These are phyloP conservation scores for Cicer cuneatum DNA, from an alignment of 306 rosid species.

Conservation along the genomic window DNA sequence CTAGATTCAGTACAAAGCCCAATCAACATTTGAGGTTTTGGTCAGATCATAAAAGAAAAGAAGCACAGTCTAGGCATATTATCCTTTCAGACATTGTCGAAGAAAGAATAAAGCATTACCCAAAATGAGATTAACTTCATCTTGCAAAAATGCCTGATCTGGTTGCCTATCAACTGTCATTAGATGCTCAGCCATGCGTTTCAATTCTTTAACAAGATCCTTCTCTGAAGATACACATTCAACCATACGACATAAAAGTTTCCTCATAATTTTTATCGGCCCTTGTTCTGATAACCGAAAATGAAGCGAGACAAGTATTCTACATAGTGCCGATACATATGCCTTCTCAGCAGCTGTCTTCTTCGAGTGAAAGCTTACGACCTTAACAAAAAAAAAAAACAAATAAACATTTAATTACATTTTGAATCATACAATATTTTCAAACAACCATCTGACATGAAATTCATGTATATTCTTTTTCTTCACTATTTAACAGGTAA, in stretches of 20 bases:
- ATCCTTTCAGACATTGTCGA: conserved; percentile 2
- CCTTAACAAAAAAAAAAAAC: conserved; percentile 50
- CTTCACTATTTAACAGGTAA: background rate
- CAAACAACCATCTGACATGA: conserved; percentile 21
- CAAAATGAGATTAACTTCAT: conserved; percentile 53
- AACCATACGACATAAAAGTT: conserved; percentile 53
- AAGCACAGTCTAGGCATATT: background rate
- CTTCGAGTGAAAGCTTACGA: conserved; percentile 68
- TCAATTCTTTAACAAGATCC: conserved; percentile 56
- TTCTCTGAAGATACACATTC: conserved; percentile 53
- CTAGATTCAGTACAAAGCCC: background rate
- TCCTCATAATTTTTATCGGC: conserved; percentile 73
- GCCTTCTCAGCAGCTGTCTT: conserved; percentile 85
- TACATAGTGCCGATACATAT: conserved; percentile 76
- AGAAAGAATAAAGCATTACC: conserved; percentile 44
- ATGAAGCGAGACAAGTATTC: conserved; percentile 69
- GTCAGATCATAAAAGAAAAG: conserved; percentile 3
- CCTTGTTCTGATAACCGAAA: conserved; percentile 78
- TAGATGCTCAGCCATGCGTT: conserved; percentile 71
- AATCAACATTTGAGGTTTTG: conserved; percentile 7
- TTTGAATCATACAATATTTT: conserved; percentile 36
- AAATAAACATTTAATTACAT: conserved; percentile 22
- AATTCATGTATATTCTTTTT: conserved; percentile 17
- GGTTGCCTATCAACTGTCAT: conserved; percentile 57
- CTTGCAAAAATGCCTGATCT: conserved; percentile 61